Percentiles rank a stretch among this genome's conserved stretches.
These are phyloP conservation scores for Colletotrichum viniferum DNA, from an alignment of 2,329 filamentous ascomycete species.

Conservation along the genomic window DNA sequence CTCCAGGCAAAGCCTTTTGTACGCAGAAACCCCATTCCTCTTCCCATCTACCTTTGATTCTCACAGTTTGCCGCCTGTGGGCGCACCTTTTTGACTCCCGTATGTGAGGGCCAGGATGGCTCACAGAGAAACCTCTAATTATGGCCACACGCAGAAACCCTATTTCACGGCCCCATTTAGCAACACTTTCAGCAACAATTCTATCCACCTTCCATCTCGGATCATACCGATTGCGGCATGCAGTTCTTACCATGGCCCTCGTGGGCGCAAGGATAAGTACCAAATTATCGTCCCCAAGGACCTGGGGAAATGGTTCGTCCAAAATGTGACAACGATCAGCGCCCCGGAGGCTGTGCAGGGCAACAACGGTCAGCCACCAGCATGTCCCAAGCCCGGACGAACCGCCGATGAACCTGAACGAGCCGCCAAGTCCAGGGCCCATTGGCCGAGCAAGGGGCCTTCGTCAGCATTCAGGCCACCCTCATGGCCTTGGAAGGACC, in stretches of 20 bases:
- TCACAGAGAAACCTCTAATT: no score
- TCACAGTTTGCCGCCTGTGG: no score
- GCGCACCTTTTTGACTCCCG: no score
- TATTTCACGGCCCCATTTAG: background rate
- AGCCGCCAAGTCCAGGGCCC: background rate
- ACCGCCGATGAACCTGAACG: background rate
- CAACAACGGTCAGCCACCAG: background rate
- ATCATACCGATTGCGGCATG: background rate
- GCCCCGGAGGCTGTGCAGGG: background rate
- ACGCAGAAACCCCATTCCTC: background rate
- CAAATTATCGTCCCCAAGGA: background rate
- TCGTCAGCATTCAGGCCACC: background rate
- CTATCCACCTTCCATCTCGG: background rate
- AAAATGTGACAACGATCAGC: background rate
- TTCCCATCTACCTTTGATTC: no score
- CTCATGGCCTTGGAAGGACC: background rate
- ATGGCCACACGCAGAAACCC: no score
- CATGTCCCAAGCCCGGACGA: background rate
- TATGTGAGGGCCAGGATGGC: no score
- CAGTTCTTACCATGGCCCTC: fast-evolving
- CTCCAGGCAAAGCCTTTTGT: background rate
- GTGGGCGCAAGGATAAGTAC: background rate
- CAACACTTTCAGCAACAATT: background rate
- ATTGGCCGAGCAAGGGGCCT: background rate
- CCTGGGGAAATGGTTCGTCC: background rate